A percentile compares a stretch with the other conserved stretches of the same genome.
Conservation (phyloP, 106 monocot species). For the Narthecium ossifragum region DNA sequence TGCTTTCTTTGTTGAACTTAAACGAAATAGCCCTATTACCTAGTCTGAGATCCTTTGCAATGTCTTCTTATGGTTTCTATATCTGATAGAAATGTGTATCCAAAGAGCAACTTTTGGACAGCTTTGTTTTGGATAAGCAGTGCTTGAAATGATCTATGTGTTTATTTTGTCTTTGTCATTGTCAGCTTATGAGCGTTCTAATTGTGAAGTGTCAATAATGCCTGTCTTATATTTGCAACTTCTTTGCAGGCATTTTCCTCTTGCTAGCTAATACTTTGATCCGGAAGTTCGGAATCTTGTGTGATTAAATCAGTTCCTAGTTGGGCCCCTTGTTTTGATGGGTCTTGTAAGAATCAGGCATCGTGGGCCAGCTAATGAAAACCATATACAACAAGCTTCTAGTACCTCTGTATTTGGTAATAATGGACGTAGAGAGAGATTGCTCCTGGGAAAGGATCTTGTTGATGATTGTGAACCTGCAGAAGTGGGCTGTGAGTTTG, state of each 20-base stretch:
- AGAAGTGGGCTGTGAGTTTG: constrained; percentile 59
- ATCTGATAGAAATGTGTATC: neutral
- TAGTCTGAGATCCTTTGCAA: too few relatives aligned
- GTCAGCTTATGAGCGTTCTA: neutral
- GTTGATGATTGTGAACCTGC: constrained; percentile 38
- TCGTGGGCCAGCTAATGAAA: constrained; percentile 16
- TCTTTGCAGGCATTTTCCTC: constrained; percentile 19
- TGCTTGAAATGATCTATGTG: neutral
- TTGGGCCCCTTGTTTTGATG: constrained; percentile 45
- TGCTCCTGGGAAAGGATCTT: constrained; percentile 7
- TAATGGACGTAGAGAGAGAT: constrained; percentile 22
- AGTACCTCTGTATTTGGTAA: constrained; percentile 6
- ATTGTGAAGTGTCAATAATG: too few relatives aligned
- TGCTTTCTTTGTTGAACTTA: too few relatives aligned
- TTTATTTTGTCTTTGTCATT: neutral
- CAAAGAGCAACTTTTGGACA: neutral
- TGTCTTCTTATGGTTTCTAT: neutral
- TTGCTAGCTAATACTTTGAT: neutral
- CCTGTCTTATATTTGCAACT: neutral
- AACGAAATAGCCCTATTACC: too few relatives aligned
- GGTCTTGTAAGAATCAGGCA: constrained; percentile 52
- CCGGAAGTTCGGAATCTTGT: constrained; percentile 15
- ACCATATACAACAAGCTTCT: constrained; percentile 5
- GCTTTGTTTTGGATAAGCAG: neutral
- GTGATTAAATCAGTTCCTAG: constrained; percentile 17